These are phyloP conservation scores for Galerina marginata DNA, from an alignment of 768 basidiomycete genomes.

Conservation along the genomic window DNA sequence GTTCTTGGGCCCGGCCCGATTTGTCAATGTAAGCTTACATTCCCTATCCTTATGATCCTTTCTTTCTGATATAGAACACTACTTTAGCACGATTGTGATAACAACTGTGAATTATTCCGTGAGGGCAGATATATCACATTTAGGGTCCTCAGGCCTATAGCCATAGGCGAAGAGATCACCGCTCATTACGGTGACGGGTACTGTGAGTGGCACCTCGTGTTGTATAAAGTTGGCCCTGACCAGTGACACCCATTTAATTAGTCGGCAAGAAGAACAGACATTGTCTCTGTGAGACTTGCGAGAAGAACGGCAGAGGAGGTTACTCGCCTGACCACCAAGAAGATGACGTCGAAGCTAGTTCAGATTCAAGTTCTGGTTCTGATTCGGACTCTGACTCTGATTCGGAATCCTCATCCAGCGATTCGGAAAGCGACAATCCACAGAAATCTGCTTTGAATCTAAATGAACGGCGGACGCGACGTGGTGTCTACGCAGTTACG, in stretches of 20 bases:
- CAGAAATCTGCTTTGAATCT: constrained; percentile 55
- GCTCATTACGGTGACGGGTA: constrained; percentile 92
- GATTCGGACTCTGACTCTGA: constrained; percentile 56
- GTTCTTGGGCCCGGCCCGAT: constrained; percentile 89
- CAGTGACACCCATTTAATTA: constrained; percentile 24
- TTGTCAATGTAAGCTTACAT: constrained; percentile 77
- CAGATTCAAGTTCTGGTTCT: constrained; percentile 52
- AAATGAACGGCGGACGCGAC: constrained; percentile 80
- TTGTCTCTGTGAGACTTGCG: constrained; percentile 89
- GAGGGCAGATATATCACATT: constrained; percentile 92
- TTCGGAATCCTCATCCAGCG: constrained; percentile 45
- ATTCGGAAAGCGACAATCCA: constrained; percentile 47
- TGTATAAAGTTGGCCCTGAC: constrained; percentile 23
- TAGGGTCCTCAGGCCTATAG: constrained; percentile 78
- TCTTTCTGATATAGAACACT: constrained; percentile 29
- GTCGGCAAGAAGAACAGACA: constrained; percentile 47
- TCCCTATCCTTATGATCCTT: constrained; percentile 22
- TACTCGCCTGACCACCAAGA: constrained; percentile 63
- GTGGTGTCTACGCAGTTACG: constrained; percentile 80
- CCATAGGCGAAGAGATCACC: constrained; percentile 84
- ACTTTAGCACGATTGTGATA: constrained; percentile 84
- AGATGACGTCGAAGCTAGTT: constrained; percentile 45
- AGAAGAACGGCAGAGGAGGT: constrained; percentile 74
- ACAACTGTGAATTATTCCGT: constrained; percentile 88
- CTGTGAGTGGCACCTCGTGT: constrained; percentile 58